Evolutionary conservation across 768 basidiomycete genomes (phyloP), one percentile per base, ranked within the genome.

Genomic region (Leccinum barrowsii): DNA sequence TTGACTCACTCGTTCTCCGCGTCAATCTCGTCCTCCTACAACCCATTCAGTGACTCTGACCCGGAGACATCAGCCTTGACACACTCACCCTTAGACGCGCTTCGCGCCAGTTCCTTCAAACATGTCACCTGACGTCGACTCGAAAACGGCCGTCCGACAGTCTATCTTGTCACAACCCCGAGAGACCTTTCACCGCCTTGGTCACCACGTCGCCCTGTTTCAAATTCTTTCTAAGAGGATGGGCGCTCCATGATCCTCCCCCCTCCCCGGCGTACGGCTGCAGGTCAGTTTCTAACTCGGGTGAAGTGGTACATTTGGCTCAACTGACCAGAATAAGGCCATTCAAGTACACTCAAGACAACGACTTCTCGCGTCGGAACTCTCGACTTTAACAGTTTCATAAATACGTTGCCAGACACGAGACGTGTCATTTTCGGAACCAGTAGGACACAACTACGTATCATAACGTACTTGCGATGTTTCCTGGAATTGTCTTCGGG

Each of bases 121-220:
- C 91, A 93, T 42, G 87, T 83, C 26, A 92, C 76, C 40, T 79
- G 80, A 59, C 92, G 80, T 63, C 84, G 80, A 37, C 73, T 75
- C 42, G 89, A 82, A 73, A 95, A 96, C 35, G 90, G 90, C 28
- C 78, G 78, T 62, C 81, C 70, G 10, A 89, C 78, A 48, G 92
- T 81, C 68, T 92, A 88, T 58, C 77, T 76, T 48, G 94, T 82
- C 10, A 94, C 86, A 15, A 71, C 78, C 13, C 80, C 84, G 50
- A 95, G 30, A 11, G 73, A 70, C 94, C 94, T 64, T 89, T 85
- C 7, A 93, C 88, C 0, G 90, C 92, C 73, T 95, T 93, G 13
- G 81, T 84, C 40, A 94, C 90, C 19, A 93, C 75, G 70, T 93
- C 92, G 0, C 91, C 92, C 54, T 80, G 80, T 26, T 77, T 79